Evolutionary conservation across 371 early-diverging fungal species (phyloP), one percentile per base, ranked within the genome.

Genomic region (Cokeromyces recurvatus): DNA sequence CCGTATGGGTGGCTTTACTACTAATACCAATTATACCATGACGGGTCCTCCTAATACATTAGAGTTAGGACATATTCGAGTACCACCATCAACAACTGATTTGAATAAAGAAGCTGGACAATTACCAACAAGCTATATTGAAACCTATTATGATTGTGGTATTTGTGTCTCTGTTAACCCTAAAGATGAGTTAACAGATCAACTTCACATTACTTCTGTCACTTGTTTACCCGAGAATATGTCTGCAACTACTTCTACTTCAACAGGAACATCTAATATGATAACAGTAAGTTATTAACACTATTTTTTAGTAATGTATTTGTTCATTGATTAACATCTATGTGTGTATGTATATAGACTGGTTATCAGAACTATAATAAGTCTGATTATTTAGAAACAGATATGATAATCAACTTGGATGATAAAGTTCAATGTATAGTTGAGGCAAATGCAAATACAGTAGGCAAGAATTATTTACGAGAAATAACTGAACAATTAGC

Each of bases 31-130:
- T 44, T 22, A 20, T 21, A 19, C 40, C 14, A 9, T 6, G 35
- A 27, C 29, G 29, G 11, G 29, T 7, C 10, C 43, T 23, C 84
- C 81, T 4, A 74, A 54, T 40, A 66, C 71, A 11, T 70, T 91
- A 11, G 82, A 84, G 39, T 58, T 92, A 1, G 66, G 82, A 8
- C 85, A 85, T 40, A 84, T 91, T 15, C 81, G 90, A 14, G 48
- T 86, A 29, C 86, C 91, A 16, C 84, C 86, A n/a, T 82, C 86
- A 1, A n/a, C n/a, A n/a, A 25, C 46, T 2, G 34, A 34, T 3
- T 8, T 21, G 15, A 21, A 14, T 37, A 35, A 24, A 37, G 3
- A 29, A 11, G 14, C 16, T 3, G 38, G 35, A 2, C 37, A 36
- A 2, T 25, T 32, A 6, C 3, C 21, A n/a, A 32, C 36, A 34